These are phyloP conservation scores for Forsythia viridissima DNA, from an alignment of 257 asterid species.

Conservation along the genomic window DNA sequence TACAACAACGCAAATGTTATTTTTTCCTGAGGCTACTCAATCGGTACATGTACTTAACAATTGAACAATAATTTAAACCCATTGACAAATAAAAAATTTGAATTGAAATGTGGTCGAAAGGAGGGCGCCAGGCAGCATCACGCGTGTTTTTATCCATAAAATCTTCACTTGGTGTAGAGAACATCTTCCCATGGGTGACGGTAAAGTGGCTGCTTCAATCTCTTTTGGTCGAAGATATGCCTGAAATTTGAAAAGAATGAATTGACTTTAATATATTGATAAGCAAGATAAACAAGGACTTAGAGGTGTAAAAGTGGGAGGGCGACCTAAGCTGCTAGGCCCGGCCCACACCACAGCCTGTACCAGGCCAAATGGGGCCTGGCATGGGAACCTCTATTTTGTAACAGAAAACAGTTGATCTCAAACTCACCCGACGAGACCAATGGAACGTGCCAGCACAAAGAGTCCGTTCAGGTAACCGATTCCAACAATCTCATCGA, in stretches of 20 bases:
- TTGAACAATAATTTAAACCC: not conserved
- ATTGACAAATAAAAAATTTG: not conserved
- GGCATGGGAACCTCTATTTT: not conserved
- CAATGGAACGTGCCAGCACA: constrained; percentile 98
- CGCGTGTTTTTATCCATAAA: not conserved
- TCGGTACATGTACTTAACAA: constrained; percentile 21
- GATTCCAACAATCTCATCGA: constrained; percentile 87
- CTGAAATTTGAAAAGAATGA: constrained; percentile 39
- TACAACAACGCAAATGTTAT: too few relatives aligned
- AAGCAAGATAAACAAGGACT: not conserved
- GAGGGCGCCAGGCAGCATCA: constrained; percentile 7
- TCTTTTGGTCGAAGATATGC: constrained; percentile 98
- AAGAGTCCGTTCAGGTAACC: constrained; percentile 98
- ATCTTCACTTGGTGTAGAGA: constrained; percentile 90
- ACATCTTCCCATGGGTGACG: constrained; percentile 99
- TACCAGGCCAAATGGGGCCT: not conserved
- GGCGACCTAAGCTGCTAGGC: not conserved
- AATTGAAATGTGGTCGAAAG: not conserved
- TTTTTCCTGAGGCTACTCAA: not conserved
- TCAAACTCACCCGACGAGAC: constrained; percentile 92
- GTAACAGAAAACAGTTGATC: not conserved
- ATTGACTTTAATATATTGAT: constrained; percentile 11
- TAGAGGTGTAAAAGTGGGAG: not conserved
- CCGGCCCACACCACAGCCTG: not conserved
- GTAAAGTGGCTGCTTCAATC: constrained; percentile 96